Base-by-base conservation (phyloP, 495 filamentous ascomycete genomes). In the Letharia lupina region DNA sequence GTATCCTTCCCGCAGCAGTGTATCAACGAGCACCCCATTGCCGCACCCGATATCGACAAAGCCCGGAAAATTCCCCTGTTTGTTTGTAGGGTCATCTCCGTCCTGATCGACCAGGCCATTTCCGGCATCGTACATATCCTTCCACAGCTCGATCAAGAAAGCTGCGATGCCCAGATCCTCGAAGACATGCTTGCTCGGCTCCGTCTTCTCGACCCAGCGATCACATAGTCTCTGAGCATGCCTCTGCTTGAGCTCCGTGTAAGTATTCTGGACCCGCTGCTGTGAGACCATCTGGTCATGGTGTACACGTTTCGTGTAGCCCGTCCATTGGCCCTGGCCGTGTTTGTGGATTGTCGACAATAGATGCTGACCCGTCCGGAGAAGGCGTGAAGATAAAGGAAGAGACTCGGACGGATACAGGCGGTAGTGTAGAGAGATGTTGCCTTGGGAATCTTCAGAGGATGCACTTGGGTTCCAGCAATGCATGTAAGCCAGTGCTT, bases 1-100 rank as follows among this genome's bases (percentile, higher is more conserved):
- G 75, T 90, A 98, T 8, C 93, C 93, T 78, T 98, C 92, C 70
- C 82, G 79, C 13, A 87, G 77, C 8, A 98, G 83, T 44, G 98
- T 83, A 70, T 93, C 84, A 15, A 96, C 89, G n/a, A 98, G 83
- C 1, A 98, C 82, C 18, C 94, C 94, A 72, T 97, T 98, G 8
- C 94, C 94, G 71, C 94, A 98, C 20, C 92, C 94, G 58, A 98
- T 88, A 72, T 98, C 95, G 13, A 97, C 90, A 71, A 98, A 98
- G 8, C 93, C 91, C 1, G 91, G 90, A 70, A 96, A 96, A 1
- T 23, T 31, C 0, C 47, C 35, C 62, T 67, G 68, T 41, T 42
- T 44, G 39, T 65, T n/a, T 69, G 59, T 73, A 65, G 48, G 44
- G 0, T 62, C 50, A 1, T 60, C 42, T 52, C 58, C 50, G 37